Conservation (phyloP, 179 eudicot species). For the Silene noctiflora region DNA sequence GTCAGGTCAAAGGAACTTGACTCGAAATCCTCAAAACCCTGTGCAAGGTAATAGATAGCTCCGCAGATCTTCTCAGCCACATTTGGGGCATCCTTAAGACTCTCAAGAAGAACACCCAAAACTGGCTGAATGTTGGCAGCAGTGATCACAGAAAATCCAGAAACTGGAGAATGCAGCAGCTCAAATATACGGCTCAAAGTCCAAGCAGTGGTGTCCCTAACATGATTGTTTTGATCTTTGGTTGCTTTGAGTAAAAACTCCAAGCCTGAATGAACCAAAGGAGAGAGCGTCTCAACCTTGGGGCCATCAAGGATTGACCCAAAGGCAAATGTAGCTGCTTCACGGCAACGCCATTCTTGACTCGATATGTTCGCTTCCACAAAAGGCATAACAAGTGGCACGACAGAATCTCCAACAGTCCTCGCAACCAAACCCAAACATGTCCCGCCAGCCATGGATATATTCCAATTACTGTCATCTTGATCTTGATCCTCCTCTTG, state of each 20-base stretch:
- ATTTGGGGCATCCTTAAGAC: conserved; percentile 73
- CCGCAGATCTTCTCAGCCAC: conserved; percentile 90
- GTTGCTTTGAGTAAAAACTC: conserved; percentile 76
- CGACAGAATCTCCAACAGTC: conserved; percentile 86
- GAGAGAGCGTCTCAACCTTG: conserved; percentile 61
- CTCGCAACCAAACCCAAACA: conserved; percentile 84
- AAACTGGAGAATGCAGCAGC: conserved; percentile 60
- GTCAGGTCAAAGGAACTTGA: conserved; percentile 53
- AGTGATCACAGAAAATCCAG: conserved; percentile 62
- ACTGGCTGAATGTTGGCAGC: conserved; percentile 54
- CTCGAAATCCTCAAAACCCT: conserved; percentile 73
- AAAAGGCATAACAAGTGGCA: conserved; percentile 91
- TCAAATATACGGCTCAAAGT: conserved; percentile 86
- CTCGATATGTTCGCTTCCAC: conserved; percentile 69
- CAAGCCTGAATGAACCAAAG: conserved; percentile 66
- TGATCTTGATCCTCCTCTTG: conserved; percentile 97
- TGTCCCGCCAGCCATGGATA: conserved; percentile 97
- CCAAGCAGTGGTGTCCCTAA: conserved; percentile 96
- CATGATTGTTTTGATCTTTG: conserved; percentile 80
- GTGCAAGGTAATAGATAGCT: conserved; percentile 52
- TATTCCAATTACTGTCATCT: conserved; percentile 82
- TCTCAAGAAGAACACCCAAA: conserved; percentile 58
- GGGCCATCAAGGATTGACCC: conserved; percentile 97
- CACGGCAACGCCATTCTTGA: conserved; percentile 80
- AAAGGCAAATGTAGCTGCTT: conserved; percentile 91